These are phyloP conservation scores for Dichotomocladium elegans DNA, from an alignment of 371 early-diverging fungal genomes.

Conservation along the genomic window DNA sequence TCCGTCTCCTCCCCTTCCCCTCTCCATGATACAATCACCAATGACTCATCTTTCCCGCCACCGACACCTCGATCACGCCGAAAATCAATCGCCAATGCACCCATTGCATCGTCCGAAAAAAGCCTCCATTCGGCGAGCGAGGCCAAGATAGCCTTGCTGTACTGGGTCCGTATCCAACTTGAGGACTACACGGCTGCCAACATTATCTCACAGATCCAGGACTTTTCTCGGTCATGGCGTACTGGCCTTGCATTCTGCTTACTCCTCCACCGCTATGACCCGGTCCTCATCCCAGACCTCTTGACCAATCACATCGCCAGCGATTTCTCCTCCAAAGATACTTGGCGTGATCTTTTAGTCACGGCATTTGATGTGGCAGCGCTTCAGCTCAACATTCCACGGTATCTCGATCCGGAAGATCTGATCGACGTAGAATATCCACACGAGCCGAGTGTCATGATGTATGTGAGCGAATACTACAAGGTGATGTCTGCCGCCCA, in stretches of 20 bases:
- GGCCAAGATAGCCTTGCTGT: slow-evolving; percentile 50
- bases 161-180: slow-evolving; percentile 67
- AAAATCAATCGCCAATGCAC: no score
- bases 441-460: slow-evolving; percentile 47
- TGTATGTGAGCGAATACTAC: slow-evolving; percentile 44
- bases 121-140: no score
- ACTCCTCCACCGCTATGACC: slow-evolving; percentile 66
- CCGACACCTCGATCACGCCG: no score
- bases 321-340: background rate
- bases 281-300: slow-evolving; percentile 55
- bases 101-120: no score
- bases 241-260: slow-evolving; percentile 69
- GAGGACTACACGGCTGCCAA: slow-evolving; percentile 49
- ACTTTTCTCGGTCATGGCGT: slow-evolving; percentile 70
- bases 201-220: slow-evolving; percentile 50
- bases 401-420: slow-evolving; percentile 38
- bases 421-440: slow-evolving; percentile 36
- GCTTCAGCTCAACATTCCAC: slow-evolving; percentile 27
- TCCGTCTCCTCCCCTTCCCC: no score
- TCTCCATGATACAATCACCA: no score
- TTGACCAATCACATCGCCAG: slow-evolving; percentile 19
- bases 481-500: slow-evolving; percentile 30
- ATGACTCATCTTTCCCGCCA: no score
- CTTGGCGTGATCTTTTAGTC: slow-evolving; percentile 22
- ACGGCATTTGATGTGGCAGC: slow-evolving; percentile 34